Conservation (phyloP, 805 yeast species). For the Cyberlindnera nakhonratchasimensis region DNA sequence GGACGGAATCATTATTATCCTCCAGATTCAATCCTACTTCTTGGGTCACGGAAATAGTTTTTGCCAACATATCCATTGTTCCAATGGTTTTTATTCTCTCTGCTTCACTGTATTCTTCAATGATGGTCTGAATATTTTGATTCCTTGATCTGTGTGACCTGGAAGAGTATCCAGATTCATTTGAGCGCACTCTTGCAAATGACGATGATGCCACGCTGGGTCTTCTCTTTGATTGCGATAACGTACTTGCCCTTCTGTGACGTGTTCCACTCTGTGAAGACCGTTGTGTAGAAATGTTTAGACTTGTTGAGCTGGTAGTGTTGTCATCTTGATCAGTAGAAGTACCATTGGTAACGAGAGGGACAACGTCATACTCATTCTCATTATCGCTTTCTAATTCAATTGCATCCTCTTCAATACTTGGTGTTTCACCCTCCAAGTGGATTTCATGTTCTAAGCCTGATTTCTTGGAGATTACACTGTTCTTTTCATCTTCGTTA, state of each 20-base stretch:
- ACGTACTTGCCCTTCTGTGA: conserved; percentile 2
- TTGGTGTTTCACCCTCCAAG: conserved; percentile 2
- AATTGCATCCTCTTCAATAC: neutral
- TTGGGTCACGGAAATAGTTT: conserved; percentile 20
- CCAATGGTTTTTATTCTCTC: conserved; percentile 14
- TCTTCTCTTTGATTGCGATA: conserved; percentile 1
- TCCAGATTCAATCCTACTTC: conserved; percentile 21
- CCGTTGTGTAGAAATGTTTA: neutral
- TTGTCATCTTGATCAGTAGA: neutral
- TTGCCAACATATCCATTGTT: conserved; percentile 17
- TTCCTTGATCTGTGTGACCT: conserved; percentile 13
- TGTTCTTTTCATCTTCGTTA: conserved; percentile 4
- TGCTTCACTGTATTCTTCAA: conserved; percentile 28
- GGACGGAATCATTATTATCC: neutral
- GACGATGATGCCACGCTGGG: conserved; percentile 1
- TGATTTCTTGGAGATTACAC: neutral
- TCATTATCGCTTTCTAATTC: neutral
- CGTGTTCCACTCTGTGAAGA: neutral
- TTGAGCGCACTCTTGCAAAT: conserved; percentile 4
- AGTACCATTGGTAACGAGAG: conserved; percentile 3
- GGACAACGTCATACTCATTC: conserved; percentile 2
- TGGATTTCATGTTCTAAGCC: neutral
- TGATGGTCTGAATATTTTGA: conserved; percentile 19
- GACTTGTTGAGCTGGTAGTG: neutral
- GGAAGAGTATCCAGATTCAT: conserved; percentile 22